A percentile compares a stretch with the other conserved stretches of the same genome.
Conservation (phyloP, 2,329 filamentous ascomycete species). For the Pseudogymnoascus sp. region DNA sequence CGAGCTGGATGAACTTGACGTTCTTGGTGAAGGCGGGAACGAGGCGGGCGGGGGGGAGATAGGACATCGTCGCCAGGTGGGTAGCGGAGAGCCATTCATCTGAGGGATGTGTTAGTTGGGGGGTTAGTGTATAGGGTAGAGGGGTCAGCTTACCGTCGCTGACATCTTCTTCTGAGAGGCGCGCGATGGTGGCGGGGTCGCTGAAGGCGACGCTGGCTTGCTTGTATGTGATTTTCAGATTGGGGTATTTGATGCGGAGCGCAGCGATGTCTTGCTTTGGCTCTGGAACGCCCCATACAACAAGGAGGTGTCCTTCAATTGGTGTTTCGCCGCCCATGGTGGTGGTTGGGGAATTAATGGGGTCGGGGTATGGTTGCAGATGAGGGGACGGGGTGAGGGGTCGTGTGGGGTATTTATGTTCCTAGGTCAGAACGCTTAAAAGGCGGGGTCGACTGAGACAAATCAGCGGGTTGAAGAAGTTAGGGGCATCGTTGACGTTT, state of each 20-base stretch:
- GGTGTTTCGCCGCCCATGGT: slow-evolving; percentile 40
- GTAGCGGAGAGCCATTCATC: slow-evolving; percentile 18
- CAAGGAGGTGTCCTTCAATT: slow-evolving; percentile 35
- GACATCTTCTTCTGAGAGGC: slow-evolving; percentile 14
- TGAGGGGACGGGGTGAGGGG: not conserved
- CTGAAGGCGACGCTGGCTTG: slow-evolving; percentile 23
- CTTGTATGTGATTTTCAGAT: slow-evolving; percentile 39
- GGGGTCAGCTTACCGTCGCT: slow-evolving; percentile 14
- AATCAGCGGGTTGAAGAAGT: not conserved
- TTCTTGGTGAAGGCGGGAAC: slow-evolving; percentile 22
- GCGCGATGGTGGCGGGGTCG: not conserved
- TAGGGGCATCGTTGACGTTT: not conserved
- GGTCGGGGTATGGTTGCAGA: not conserved
- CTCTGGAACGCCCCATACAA: slow-evolving; percentile 36
- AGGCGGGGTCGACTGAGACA: not conserved
- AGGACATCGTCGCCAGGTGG: slow-evolving; percentile 28
- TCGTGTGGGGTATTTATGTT: slow-evolving; percentile 5
- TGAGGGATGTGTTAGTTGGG: not conserved
- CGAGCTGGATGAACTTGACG: slow-evolving; percentile 32
- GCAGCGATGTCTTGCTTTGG: slow-evolving; percentile 32
- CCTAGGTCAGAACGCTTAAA: not conserved
- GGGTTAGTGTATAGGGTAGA: slow-evolving; percentile 15
- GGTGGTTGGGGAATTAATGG: slow-evolving; percentile 8
- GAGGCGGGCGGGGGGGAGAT: slow-evolving; percentile 21
- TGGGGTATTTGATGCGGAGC: slow-evolving; percentile 37